A percentile compares a stretch with the other conserved stretches of the same genome.
Conservation (phyloP, 129 eudicot genomes). For the Artemisia tridentata region DNA sequence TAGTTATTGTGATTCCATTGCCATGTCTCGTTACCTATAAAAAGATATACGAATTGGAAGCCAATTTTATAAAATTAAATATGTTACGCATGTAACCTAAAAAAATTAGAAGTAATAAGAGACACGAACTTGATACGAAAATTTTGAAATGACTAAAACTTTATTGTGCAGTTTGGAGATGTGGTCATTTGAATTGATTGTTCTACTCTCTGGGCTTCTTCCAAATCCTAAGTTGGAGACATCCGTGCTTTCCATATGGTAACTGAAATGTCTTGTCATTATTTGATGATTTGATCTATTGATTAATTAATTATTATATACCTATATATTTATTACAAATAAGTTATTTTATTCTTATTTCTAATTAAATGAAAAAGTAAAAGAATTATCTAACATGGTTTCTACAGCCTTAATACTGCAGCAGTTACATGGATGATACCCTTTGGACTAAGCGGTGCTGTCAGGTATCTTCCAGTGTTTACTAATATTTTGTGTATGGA, state of each 20-base stretch:
- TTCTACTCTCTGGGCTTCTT: constrained; percentile 86
- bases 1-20: too few relatives aligned
- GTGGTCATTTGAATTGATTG: constrained; percentile 97
- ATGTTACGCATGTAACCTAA: too few relatives aligned
- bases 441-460: constrained; percentile 70
- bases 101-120: too few relatives aligned
- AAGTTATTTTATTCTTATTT: not conserved
- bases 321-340: too few relatives aligned
- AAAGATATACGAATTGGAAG: too few relatives aligned
- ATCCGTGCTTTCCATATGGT: constrained; percentile 83
- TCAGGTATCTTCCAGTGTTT: constrained; percentile 46
- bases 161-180: constrained; percentile 67
- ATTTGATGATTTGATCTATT: not conserved
- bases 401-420: constrained; percentile 62
- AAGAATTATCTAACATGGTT: not conserved
- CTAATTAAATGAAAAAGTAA: not conserved
- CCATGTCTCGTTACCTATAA: too few relatives aligned
- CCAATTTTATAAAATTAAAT: too few relatives aligned
- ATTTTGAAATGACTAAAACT: not conserved
- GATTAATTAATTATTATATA: not conserved
- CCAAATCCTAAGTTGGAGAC: constrained; percentile 84
- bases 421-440: constrained; percentile 78
- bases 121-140: not conserved
- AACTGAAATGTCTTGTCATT: not conserved
- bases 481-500: not conserved